A percentile compares a stretch with the other conserved stretches of the same genome.
These are phyloP conservation scores for Metschnikowia continentalis DNA, from an alignment of 805 yeast species.

Conservation along the genomic window DNA sequence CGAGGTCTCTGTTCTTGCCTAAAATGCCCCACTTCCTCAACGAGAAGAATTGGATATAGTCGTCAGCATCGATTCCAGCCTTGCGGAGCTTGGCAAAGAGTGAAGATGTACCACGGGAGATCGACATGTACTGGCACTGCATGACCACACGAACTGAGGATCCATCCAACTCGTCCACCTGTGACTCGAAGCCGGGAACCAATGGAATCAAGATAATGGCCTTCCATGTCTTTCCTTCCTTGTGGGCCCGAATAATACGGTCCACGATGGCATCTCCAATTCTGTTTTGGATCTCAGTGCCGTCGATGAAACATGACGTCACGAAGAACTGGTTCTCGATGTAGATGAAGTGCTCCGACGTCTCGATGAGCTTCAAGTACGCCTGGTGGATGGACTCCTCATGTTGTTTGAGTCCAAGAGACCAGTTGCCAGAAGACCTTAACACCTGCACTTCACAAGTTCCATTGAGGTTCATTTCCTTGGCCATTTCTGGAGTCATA, in stretches of 20 bases:
- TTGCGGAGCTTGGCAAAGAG: slow-evolving; percentile 77
- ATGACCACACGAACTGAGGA: slow-evolving; percentile 92
- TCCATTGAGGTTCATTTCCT: slow-evolving; percentile 60
- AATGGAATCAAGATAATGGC: slow-evolving; percentile 90
- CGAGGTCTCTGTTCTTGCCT: slow-evolving; percentile 67
- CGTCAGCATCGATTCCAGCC: slow-evolving; percentile 82
- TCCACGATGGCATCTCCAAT: slow-evolving; percentile 98
- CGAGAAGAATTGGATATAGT: slow-evolving; percentile 88
- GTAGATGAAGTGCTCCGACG: slow-evolving; percentile 88
- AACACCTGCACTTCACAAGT: slow-evolving; percentile 89
- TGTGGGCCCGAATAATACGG: slow-evolving; percentile 83
- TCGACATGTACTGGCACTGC: slow-evolving; percentile 94
- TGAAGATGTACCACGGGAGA: slow-evolving; percentile 83
- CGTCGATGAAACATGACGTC: slow-evolving; percentile 83
- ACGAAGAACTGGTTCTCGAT: slow-evolving; percentile 95
- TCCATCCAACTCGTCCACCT: slow-evolving; percentile 90
- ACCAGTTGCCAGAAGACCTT: slow-evolving; percentile 91
- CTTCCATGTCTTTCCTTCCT: slow-evolving; percentile 74
- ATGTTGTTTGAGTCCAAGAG: slow-evolving; percentile 76
- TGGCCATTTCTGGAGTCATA: slow-evolving; percentile 66
- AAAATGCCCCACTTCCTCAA: slow-evolving; percentile 93
- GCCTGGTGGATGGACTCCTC: slow-evolving; percentile 93
- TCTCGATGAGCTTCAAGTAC: slow-evolving; percentile 82
- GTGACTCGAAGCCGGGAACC: slow-evolving; percentile 96
- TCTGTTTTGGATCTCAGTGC: slow-evolving; percentile 76